These are phyloP conservation scores for Punica granatum DNA, from an alignment of 345 rosid species.

Conservation along the genomic window DNA sequence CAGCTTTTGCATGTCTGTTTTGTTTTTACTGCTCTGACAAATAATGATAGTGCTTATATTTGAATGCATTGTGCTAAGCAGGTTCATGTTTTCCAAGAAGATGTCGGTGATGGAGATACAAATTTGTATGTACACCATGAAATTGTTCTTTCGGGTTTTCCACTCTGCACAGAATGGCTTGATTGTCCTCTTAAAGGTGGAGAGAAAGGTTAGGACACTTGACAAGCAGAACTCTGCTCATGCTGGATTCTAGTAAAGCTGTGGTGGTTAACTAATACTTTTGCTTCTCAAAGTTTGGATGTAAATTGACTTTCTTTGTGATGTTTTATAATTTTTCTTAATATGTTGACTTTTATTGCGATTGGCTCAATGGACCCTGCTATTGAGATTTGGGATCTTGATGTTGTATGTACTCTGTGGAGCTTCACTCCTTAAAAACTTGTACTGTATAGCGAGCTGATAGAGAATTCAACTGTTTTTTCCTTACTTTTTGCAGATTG, in stretches of 20 bases:
- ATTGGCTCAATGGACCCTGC: slow-evolving; percentile 88
- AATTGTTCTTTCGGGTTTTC: slow-evolving; percentile 67
- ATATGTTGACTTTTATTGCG: slow-evolving; percentile 49
- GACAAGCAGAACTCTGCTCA: background rate
- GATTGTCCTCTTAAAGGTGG: slow-evolving; percentile 88
- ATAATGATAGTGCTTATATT: slow-evolving; percentile 5
- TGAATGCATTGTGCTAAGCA: slow-evolving; percentile 18
- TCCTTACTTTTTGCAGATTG: slow-evolving; percentile 40
- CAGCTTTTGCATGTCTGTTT: background rate
- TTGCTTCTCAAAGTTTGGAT: background rate
- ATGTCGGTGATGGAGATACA: slow-evolving; percentile 39
- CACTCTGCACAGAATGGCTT: slow-evolving; percentile 84
- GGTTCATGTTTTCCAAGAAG: slow-evolving; percentile 66
- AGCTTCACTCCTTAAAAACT: background rate
- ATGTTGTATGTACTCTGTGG: slow-evolving; percentile 46
- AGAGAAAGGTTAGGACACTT: slow-evolving; percentile 51
- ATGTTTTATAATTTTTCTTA: background rate
- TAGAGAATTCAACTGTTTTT: slow-evolving; percentile 10
- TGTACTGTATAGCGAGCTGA: slow-evolving; percentile 4
- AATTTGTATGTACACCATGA: slow-evolving; percentile 85
- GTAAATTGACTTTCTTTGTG: background rate
- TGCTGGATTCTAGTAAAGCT: slow-evolving; percentile 1
- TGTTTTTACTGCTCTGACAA: slow-evolving; percentile 3
- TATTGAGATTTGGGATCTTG: slow-evolving; percentile 95
- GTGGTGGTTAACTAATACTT: background rate